Base-by-base conservation (phyloP, 306 rosid species). In the Citrullus colocynthis region DNA sequence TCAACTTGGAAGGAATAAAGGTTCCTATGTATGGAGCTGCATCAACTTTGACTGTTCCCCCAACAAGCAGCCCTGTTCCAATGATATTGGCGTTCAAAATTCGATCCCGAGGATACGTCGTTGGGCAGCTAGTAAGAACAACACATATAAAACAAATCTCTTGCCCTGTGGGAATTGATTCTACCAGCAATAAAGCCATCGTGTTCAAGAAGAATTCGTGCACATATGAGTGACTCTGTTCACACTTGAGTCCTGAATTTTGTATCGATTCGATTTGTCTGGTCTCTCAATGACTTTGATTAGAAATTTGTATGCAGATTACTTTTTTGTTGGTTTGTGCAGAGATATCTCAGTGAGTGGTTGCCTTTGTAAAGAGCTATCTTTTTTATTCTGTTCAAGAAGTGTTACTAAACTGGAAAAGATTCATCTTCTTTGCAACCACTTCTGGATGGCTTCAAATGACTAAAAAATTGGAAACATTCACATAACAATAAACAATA, bases 1-100 rank as follows among this genome's bases (percentile, higher is more conserved):
- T 86, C 58, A 81, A 74, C 72, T 79, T 86, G 79, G 75, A 72
- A 82, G 99, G 99, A 55, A 82, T 70, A 6, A 96, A 92, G 82
- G 87, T 92, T 82, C 98, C 99, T 15, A 79, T 96, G 9, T 96
- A 96, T 76, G 98, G 99, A 20, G 98, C 97, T 56, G 99, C 93
- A 77, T 89, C 96, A 28, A 78, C 77, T 49, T 57, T 92, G 48
- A 60, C 70, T 7, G 62, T 78, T 45, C 81, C 92, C 36, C 84
- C 82, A 75, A 86, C 75, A 12, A 88, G 87, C 30, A 81, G 79
- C 36, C 84, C 86, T 71, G 88, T 89, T 75, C 90, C 91, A 18
- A 78, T 92, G 55, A 86, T 81, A 9, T 85, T 95, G 67, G 78
- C 76, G 74, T 84, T 89, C 62, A 88, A 89, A 75, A 83, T 96